These are phyloP conservation scores for Leccinellum albellum DNA, from an alignment of 768 basidiomycete species.

Conservation along the genomic window DNA sequence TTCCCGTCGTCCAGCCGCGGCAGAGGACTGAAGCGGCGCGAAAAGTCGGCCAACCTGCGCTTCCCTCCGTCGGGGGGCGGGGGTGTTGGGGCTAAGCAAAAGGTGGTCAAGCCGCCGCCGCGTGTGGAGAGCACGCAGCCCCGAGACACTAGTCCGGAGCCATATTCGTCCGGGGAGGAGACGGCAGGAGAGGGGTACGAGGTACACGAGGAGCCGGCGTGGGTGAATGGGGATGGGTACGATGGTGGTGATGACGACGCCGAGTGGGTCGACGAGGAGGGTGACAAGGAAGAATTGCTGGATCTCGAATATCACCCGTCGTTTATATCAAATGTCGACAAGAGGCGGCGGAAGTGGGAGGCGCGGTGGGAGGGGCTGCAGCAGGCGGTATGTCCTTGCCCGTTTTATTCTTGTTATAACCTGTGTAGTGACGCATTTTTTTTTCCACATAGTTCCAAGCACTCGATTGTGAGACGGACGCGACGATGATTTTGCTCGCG, in stretches of 20 bases:
- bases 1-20: slow-evolving; percentile 45
- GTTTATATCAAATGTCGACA: slow-evolving; percentile 63
- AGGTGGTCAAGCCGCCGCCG: slow-evolving; percentile 59
- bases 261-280: slow-evolving; percentile 74
- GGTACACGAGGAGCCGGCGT: slow-evolving; percentile 38
- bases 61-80: slow-evolving; percentile 4
- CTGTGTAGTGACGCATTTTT: not conserved
- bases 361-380: slow-evolving; percentile 70
- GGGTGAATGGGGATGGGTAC: slow-evolving; percentile 25
- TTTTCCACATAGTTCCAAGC: slow-evolving; percentile 71
- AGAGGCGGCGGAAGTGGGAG: slow-evolving; percentile 69
- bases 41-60: slow-evolving; percentile 36
- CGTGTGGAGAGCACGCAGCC: slow-evolving; percentile 82
- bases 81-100: slow-evolving; percentile 16
- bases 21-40: slow-evolving; percentile 43
- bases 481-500: slow-evolving; percentile 71
- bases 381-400: slow-evolving; percentile 52
- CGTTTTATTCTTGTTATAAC: not conserved
- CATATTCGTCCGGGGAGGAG: slow-evolving; percentile 72
- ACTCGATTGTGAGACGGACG: slow-evolving; percentile 76
- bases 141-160: slow-evolving; percentile 75
- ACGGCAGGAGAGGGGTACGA: slow-evolving; percentile 65
- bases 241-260: slow-evolving; percentile 34
- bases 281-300: slow-evolving; percentile 65
- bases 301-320: slow-evolving; percentile 75